A percentile compares a stretch with the other conserved stretches of the same genome.
Conservation (phyloP, 768 basidiomycete genomes). For the Collybiopsis confluens region DNA sequence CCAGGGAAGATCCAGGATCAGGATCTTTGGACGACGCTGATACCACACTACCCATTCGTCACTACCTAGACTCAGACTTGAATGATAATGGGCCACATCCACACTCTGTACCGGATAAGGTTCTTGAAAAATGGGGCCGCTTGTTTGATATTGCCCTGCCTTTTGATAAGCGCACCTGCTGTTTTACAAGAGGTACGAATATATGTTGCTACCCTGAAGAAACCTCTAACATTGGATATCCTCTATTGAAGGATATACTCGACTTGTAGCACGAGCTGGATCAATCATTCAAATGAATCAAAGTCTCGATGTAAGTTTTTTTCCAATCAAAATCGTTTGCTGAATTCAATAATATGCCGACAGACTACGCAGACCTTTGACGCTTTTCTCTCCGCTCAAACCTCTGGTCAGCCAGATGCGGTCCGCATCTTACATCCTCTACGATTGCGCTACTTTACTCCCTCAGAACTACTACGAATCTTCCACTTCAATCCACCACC, state of each 20-base stretch:
- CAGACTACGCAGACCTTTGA: conserved; percentile 64
- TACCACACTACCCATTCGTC: conserved; percentile 18
- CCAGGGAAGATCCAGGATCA: background rate
- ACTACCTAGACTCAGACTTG: conserved; percentile 36
- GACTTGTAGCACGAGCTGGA: conserved; percentile 71
- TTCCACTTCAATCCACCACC: conserved; percentile 46
- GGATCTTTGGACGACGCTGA: conserved; percentile 10
- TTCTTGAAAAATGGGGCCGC: conserved; percentile 70
- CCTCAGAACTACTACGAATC: conserved; percentile 64
- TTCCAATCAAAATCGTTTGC: background rate
- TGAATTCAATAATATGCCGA: conserved; percentile 4
- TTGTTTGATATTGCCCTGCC: conserved; percentile 78
- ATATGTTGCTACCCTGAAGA: background rate
- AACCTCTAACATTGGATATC: too few relatives aligned
- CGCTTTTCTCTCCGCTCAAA: conserved; percentile 44
- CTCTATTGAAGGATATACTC: conserved; percentile 74
- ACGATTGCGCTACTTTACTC: conserved; percentile 72
- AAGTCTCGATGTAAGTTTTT: conserved; percentile 49
- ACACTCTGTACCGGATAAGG: conserved; percentile 50
- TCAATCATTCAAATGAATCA: conserved; percentile 75
- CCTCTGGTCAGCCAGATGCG: conserved; percentile 34
- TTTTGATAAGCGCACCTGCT: conserved; percentile 59
- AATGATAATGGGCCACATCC: conserved; percentile 15
- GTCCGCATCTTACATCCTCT: conserved; percentile 55
- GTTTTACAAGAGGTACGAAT: conserved; percentile 72